Conservation (phyloP, 352 stramenopile species). For the Phytophthora citrophthora region DNA sequence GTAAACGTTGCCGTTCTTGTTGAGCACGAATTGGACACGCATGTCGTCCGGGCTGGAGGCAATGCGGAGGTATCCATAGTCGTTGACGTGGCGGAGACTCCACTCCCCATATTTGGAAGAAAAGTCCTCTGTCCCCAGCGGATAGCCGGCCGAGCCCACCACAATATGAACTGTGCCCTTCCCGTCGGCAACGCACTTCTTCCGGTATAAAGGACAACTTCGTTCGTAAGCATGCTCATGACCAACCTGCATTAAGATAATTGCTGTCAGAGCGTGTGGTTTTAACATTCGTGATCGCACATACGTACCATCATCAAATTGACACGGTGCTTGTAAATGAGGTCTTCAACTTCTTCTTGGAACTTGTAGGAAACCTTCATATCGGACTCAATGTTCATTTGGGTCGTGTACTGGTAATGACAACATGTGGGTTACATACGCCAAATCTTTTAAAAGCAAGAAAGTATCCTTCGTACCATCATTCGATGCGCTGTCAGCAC, state of each 20-base stretch:
- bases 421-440: conserved; percentile 1
- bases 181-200: conserved; percentile 60
- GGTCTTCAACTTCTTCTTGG: conserved; percentile 88
- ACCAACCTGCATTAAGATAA: conserved; percentile 49
- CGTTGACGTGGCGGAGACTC: conserved; percentile 69
- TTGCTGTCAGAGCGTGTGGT: conserved; percentile 7
- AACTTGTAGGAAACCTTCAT: conserved; percentile 79
- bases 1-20: conserved; percentile 69
- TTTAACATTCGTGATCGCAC: background rate
- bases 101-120: conserved; percentile 68
- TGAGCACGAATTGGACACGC: conserved; percentile 71
- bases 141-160: conserved; percentile 76
- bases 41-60: conserved; percentile 45
- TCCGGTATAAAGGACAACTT: conserved; percentile 79
- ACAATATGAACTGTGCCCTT: conserved; percentile 79
- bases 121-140: conserved; percentile 55
- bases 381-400: conserved; percentile 60
- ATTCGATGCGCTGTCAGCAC: conserved; percentile 91
- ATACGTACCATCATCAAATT: conserved; percentile 86
- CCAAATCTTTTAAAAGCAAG: background rate
- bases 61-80: conserved; percentile 74
- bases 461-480: conserved; percentile 53
- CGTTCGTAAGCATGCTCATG: conserved; percentile 93
- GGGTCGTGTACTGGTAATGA: conserved; percentile 51
- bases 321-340: conserved; percentile 84